Evolutionary conservation across 2,329 filamentous ascomycete genomes (phyloP).

Genomic region (Colletotrichum acutatum): DNA sequence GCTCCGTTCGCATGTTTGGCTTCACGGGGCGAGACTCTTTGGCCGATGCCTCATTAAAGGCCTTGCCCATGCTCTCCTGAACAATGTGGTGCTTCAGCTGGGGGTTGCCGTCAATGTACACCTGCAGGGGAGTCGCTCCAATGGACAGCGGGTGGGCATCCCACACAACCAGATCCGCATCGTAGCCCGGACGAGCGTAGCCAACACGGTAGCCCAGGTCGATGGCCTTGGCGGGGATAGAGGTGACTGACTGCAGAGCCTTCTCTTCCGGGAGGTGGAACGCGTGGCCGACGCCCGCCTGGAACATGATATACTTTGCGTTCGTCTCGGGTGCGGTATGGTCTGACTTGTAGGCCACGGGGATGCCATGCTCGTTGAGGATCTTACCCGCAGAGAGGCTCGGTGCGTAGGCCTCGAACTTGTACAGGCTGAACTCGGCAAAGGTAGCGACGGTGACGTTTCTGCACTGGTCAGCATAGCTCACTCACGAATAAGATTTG

Average conservation of each 20-base stretch:
- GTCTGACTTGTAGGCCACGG: conserved; percentile 57
- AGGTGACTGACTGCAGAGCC: conserved; percentile 56
- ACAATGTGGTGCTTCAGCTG: conserved; percentile 47
- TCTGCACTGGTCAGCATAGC: conserved; percentile 26
- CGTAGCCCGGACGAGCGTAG: conserved; percentile 55
- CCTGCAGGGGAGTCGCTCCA: conserved; percentile 57
- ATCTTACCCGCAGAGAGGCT: conserved; percentile 53
- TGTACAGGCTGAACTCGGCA: conserved; percentile 53
- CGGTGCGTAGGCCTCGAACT: conserved; percentile 53
- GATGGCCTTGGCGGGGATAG: conserved; percentile 55
- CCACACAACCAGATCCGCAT: conserved; percentile 63
- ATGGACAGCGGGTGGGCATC: conserved; percentile 57
- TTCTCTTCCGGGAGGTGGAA: conserved; percentile 53
- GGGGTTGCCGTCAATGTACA: conserved; percentile 57
- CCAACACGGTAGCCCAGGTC: conserved; percentile 56
- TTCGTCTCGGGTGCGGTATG: conserved; percentile 46
- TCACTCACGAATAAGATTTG: background rate
- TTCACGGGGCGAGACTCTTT: background rate
- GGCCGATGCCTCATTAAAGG: conserved; percentile 24
- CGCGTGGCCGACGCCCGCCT: conserved; percentile 53
- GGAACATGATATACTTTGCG: conserved; percentile 54
- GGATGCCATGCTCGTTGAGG: conserved; percentile 51
- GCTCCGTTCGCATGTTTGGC: conserved; percentile 39
- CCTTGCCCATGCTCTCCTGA: conserved; percentile 39
- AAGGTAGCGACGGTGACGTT: conserved; percentile 57